These are phyloP conservation scores for Cystobasidium ongulense DNA, from an alignment of 768 basidiomycete species.

Conservation along the genomic window DNA sequence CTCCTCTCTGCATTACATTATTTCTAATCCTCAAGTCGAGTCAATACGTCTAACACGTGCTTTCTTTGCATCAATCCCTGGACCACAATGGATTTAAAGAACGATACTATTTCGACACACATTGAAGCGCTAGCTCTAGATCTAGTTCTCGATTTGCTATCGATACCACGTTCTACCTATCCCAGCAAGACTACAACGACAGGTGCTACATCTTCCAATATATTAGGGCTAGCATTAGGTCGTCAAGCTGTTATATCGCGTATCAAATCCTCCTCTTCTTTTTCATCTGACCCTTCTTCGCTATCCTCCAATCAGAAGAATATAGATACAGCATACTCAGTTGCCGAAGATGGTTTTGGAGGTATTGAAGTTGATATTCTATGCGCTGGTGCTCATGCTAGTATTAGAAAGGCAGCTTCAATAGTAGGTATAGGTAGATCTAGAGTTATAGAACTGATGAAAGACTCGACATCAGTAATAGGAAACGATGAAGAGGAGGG, in stretches of 20 bases:
- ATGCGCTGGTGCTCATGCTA: constrained; percentile 47
- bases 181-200: constrained; percentile 47
- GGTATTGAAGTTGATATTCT: constrained; percentile 45
- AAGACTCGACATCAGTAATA: constrained; percentile 2
- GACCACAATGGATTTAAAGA: too few relatives aligned
- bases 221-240: constrained; percentile 48
- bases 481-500: constrained; percentile 21
- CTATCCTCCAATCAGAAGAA: constrained; percentile 1
- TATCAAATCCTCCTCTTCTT: not conserved
- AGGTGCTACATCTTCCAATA: constrained; percentile 49
- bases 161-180: constrained; percentile 39
- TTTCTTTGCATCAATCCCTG: constrained; percentile 42
- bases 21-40: constrained; percentile 40
- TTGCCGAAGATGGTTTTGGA: constrained; percentile 46
- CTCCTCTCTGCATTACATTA: constrained; percentile 38
- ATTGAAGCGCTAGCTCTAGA: constrained; percentile 37
- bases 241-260: constrained; percentile 44
- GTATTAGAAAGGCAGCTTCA: constrained; percentile 48
- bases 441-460: constrained; percentile 44
- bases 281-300: too few relatives aligned
- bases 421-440: constrained; percentile 47
- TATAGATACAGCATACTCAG: constrained; percentile 44
- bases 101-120: constrained; percentile 36
- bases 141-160: constrained; percentile 39
- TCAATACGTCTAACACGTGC: constrained; percentile 43